Base-by-base conservation (phyloP, 495 filamentous ascomycete species). In the Neurospora sp. region DNA sequence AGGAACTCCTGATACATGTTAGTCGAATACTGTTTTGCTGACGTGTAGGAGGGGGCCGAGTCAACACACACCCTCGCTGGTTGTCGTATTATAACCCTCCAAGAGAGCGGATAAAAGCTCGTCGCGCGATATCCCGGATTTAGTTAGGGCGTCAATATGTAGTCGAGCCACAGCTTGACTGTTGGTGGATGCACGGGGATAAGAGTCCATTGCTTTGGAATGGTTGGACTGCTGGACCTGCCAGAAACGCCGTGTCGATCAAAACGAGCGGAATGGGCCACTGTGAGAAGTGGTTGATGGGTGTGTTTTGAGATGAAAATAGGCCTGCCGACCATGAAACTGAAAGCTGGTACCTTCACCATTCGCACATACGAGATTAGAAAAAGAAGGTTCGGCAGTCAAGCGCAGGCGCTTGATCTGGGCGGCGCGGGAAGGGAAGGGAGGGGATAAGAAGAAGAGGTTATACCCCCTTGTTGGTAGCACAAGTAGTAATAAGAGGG, bases 101-200 rank as follows among this genome's bases (percentile, higher is more conserved):
- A 80, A 70, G 20, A 80, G 69, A 10, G 76, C 80, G 70, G 76
- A 76, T 73, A 80, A 71, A 35, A 81, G 72, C 27, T 75, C 78
- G 68, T 81, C 78, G 16, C 78, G 75, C 44, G 79, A 73, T 2
- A 81, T 35, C 4, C 77, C 80, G 48, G 77, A 78, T 11, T 78
- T 78, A 4, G 78, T 78, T 5, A 81, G 73, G 35, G 78, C 74
- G 70, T 80, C 76, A 18, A 81, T 75, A 37, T 82, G 80, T 38
- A 79, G 77, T 16, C 78, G 75, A 37, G 79, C 79, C 22, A 77
- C 78, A 39, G 77, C 79, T 68, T 79, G 48, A 68, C 73, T 79
- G 72, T 78, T 75, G 76, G 74, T 73, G 18, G 79, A 77, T 48
- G 71, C 61, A 39, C 61, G 71, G 39, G 71, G 59, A 39, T 61